phyloP scores from a whole-genome alignment of 176 grass and related monocot genomes.

The Cenchrus purpureus region DNA sequence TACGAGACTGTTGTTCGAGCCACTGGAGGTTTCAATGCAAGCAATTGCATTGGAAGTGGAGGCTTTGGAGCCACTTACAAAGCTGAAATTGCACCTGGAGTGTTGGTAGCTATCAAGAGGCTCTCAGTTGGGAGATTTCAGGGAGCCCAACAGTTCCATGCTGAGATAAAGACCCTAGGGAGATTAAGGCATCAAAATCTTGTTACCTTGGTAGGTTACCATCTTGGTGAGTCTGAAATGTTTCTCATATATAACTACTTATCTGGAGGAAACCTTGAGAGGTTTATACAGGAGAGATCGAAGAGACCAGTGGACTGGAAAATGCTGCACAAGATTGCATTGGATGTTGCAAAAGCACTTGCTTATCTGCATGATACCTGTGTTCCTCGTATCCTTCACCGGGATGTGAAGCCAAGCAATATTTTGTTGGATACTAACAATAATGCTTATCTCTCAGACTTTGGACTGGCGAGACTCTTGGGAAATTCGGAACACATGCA shows the following conservation, averaged over 20 bases:
- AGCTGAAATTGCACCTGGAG: conserved; percentile 91
- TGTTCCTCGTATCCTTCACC: conserved; percentile 90
- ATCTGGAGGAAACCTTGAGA: conserved; percentile 88
- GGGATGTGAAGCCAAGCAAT: conserved; percentile 94
- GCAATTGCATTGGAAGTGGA: conserved; percentile 97
- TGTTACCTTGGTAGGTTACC: conserved; percentile 92
- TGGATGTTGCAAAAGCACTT: conserved; percentile 87
- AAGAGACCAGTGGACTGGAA: conserved; percentile 83
- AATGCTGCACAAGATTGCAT: conserved; percentile 94
- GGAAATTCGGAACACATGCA: conserved; percentile 97
- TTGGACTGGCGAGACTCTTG: conserved; percentile 88
- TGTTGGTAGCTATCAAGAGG: conserved; percentile 93
- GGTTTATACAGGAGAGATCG: conserved; percentile 93
- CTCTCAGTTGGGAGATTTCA: conserved; percentile 92
- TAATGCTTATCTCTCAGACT: conserved; percentile 93
- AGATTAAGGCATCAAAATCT: conserved; percentile 87
- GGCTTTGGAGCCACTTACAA: conserved; percentile 98
- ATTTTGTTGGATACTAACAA: conserved; percentile 87
- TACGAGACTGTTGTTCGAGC: conserved; percentile 87
- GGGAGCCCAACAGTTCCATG: conserved; percentile 87
- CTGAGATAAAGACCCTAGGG: conserved; percentile 96
- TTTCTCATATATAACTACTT: conserved; percentile 98
- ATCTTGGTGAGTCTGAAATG: conserved; percentile 96
- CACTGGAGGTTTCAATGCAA: conserved; percentile 91
- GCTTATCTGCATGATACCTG: conserved; percentile 88